Percentiles rank a stretch among this genome's conserved stretches.
Evolutionary conservation across 768 basidiomycete species (phyloP).

Genomic region (Leccinellum albellum): DNA sequence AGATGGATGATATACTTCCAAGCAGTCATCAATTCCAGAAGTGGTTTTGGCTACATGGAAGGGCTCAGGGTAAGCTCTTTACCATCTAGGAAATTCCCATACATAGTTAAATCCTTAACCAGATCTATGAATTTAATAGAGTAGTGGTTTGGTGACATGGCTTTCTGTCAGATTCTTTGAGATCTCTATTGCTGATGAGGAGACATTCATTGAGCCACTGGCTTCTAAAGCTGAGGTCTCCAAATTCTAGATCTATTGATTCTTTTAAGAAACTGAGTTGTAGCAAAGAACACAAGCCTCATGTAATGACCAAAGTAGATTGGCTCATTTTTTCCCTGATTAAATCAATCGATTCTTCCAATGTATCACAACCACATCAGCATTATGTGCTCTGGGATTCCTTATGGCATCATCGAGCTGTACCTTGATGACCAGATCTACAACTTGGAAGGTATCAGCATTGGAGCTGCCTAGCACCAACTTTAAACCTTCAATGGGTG

Average conservation of each 20-base stretch:
- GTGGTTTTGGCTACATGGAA: neutral
- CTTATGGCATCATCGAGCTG: neutral
- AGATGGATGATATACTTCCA: neutral
- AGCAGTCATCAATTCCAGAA: neutral
- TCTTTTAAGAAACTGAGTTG: neutral
- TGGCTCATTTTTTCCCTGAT: neutral
- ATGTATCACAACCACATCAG: neutral
- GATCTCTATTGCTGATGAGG: neutral
- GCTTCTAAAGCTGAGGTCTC: neutral
- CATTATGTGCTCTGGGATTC: neutral
- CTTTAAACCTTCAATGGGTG: neutral
- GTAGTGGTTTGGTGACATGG: neutral
- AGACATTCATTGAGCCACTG: neutral
- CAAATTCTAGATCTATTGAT: neutral
- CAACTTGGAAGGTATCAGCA: neutral
- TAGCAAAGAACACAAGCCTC: neutral
- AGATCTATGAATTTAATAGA: neutral
- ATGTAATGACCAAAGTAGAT: neutral
- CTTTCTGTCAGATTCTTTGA: neutral
- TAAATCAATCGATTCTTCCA: neutral
- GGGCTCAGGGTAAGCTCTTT: neutral
- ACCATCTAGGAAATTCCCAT: constrained; percentile 2
- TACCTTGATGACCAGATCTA: neutral
- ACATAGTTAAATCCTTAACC: neutral
- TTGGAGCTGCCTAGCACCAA: neutral